These are phyloP conservation scores for Scytalidium sp. DNA, from an alignment of 2,329 filamentous ascomycete genomes.

Conservation along the genomic window DNA sequence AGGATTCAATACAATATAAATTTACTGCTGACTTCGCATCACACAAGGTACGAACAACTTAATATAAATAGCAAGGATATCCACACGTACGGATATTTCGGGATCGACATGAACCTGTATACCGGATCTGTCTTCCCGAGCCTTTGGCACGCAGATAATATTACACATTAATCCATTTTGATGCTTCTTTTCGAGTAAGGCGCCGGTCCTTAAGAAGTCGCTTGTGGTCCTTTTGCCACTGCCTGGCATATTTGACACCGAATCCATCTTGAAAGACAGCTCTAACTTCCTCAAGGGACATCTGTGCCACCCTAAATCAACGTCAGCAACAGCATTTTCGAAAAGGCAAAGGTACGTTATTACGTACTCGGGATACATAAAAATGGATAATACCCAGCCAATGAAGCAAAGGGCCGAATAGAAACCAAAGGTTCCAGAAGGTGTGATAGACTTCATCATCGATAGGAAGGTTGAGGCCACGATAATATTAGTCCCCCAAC, in stretches of 20 bases:
- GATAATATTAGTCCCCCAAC: slow-evolving; percentile 46
- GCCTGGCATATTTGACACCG: slow-evolving; percentile 36
- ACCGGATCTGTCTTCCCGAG: no score
- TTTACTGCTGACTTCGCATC: no score
- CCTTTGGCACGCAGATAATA: no score
- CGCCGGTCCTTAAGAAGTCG: not conserved
- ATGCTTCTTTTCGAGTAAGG: no score
- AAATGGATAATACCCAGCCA: slow-evolving; percentile 44
- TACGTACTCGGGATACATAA: slow-evolving; percentile 38
- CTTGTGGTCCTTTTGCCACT: slow-evolving; percentile 22
- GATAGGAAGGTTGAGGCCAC: slow-evolving; percentile 47
- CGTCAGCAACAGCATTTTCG: slow-evolving; percentile 30
- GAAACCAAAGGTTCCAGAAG: slow-evolving; percentile 47
- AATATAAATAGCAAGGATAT: no score
- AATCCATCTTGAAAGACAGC: slow-evolving; percentile 44
- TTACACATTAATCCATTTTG: no score
- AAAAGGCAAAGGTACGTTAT: no score
- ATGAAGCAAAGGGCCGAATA: slow-evolving; percentile 45
- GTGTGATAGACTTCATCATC: slow-evolving; percentile 45
- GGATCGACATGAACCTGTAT: no score
- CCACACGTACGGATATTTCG: no score
- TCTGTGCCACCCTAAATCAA: slow-evolving; percentile 49
- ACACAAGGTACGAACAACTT: no score
- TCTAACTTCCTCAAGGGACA: slow-evolving; percentile 47
- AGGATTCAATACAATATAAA: no score